Conservation (phyloP, 345 rosid species). For the Dovyalis caffra region DNA sequence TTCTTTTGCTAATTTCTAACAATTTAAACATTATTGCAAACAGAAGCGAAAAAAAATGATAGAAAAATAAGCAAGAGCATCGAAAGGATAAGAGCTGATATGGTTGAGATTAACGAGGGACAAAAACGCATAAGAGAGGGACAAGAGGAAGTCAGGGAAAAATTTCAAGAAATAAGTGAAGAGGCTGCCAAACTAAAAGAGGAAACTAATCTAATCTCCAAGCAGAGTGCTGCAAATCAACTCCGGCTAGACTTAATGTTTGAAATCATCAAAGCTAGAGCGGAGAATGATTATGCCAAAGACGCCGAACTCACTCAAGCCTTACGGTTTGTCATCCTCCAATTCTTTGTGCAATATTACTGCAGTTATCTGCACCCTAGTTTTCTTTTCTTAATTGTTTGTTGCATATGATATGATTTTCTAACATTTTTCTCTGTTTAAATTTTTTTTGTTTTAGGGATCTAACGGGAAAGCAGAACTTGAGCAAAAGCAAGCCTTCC, state of each 20-base stretch:
- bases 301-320: background rate
- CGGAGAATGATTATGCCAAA: background rate
- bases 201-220: background rate
- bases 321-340: background rate
- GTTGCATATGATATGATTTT: background rate
- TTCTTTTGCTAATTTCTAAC: background rate
- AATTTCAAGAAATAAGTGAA: background rate
- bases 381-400: too few relatives aligned
- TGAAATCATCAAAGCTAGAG: background rate
- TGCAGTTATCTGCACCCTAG: too few relatives aligned
- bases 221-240: background rate
- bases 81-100: background rate
- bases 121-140: background rate
- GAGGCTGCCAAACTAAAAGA: background rate
- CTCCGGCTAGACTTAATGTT: background rate
- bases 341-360: background rate
- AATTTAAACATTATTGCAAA: background rate
- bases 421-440: background rate
- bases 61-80: background rate
- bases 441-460: background rate
- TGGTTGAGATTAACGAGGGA: background rate
- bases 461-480: background rate
- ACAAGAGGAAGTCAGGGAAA: background rate
- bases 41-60: background rate
- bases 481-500: background rate